Base-by-base conservation (phyloP, 2,329 filamentous ascomycete genomes). In the Trichoderma arundinaceum region DNA sequence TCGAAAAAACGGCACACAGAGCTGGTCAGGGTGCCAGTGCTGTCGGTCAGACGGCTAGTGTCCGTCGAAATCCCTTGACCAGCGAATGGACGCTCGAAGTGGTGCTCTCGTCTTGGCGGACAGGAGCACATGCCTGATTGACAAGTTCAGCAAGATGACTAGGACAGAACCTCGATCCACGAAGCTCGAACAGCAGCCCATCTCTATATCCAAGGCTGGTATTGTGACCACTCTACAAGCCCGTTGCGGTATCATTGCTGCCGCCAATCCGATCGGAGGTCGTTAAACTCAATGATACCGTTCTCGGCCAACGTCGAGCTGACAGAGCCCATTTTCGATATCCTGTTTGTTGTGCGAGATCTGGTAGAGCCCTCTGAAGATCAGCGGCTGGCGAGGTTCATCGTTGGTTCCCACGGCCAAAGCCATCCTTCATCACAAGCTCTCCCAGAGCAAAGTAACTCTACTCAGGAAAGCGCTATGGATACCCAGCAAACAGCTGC, bases 81-180 rank as follows among this genome's bases (percentile, higher is more conserved):
- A 92, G 90, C 76, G 95, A 99, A 79, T 99, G 95, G 94, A 98
- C 95, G 6, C 83, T 99, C 2, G 95, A 99, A 80, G 95, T 69
- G 95, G 95, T 74, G 95, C 95, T 4, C 84, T 99, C 10, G 95
- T 99, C 73, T 87, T 99, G 64, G 95, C 95, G 15, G 95, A 99
- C 77, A 90, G 92, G 70, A 95, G 95, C 46, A 97, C 92, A 15
- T 98, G 95, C 74, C 84, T 99, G 35, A 99, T 99, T 69, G 95
- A 99, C 73, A 95, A 99, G 79, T 99, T 99, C 73, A 95, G 99
- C 86, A 99, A 99, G 84, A 99, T 99, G 95, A 99, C 76, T 93
- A 98, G 76, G 95, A 99, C 77, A 88, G 95, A 70, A 98, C 95
- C 1, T 97, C 93, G 7, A 99, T 99, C 72, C 95, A 99, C 85